Percentiles rank a stretch among this genome's conserved stretches.
Conservation (phyloP, 805 yeast species). For the Saturnispora gosingensis region DNA sequence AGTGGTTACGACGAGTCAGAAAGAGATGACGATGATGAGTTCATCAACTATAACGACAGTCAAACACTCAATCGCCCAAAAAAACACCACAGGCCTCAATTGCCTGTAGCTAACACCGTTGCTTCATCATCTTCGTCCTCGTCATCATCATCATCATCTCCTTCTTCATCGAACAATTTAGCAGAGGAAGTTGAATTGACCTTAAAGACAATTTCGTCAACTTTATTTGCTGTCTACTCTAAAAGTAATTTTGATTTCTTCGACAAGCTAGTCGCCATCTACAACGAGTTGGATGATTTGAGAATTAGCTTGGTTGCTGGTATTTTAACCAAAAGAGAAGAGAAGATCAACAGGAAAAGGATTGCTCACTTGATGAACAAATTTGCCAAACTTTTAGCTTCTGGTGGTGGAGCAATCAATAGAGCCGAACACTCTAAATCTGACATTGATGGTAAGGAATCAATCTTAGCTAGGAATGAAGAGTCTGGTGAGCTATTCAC, state of each 20-base stretch:
- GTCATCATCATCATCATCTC: slow-evolving; percentile 28
- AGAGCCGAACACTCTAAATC: slow-evolving; percentile 19
- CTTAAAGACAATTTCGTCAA: slow-evolving; percentile 48
- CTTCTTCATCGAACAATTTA: slow-evolving; percentile 30
- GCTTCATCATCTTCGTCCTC: slow-evolving; percentile 30
- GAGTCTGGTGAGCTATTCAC: slow-evolving; percentile 46
- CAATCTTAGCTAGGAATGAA: slow-evolving; percentile 57
- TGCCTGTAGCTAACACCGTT: slow-evolving; percentile 41
- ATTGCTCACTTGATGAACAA: slow-evolving; percentile 46
- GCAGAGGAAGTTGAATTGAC: slow-evolving; percentile 51
- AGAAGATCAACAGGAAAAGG: slow-evolving; percentile 36
- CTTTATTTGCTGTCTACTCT: slow-evolving; percentile 61
- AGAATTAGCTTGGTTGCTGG: slow-evolving; percentile 43
- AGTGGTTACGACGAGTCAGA: slow-evolving; percentile 11
- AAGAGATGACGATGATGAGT: slow-evolving; percentile 8
- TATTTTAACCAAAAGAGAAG: slow-evolving; percentile 48
- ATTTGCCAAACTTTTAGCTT: slow-evolving; percentile 50
- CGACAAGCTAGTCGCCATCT: slow-evolving; percentile 44
- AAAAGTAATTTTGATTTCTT: slow-evolving; percentile 60
- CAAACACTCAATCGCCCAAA: slow-evolving; percentile 14
- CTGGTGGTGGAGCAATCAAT: slow-evolving; percentile 30
- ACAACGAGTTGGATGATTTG: slow-evolving; percentile 48
- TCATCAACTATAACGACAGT: neutral
- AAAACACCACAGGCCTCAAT: slow-evolving; percentile 34
- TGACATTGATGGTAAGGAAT: slow-evolving; percentile 45